These are phyloP conservation scores for Nicotiana rustica DNA, from an alignment of 305 asterid genomes.

Conservation along the genomic window DNA sequence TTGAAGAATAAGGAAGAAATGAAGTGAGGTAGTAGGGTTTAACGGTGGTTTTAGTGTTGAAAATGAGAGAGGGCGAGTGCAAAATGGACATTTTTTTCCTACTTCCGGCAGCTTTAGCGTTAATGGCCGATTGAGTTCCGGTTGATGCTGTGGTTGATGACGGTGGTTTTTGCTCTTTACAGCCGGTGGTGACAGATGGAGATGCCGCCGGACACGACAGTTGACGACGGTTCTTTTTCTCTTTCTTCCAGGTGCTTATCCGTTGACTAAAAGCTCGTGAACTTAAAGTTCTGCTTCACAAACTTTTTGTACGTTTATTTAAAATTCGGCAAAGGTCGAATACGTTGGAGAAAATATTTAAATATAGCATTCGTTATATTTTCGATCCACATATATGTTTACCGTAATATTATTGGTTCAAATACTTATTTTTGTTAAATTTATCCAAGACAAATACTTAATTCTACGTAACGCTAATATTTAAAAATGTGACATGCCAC, in stretches of 20 bases:
- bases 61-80: conserved; percentile 1
- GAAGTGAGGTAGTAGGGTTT: not conserved
- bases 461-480: too few species aligned
- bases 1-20: not conserved
- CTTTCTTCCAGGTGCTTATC: not conserved
- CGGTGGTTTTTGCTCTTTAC: not conserved
- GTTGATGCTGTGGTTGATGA: not conserved
- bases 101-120: not conserved
- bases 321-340: too few species aligned
- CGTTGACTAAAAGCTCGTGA: too few species aligned
- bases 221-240: not conserved
- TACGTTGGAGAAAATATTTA: too few species aligned
- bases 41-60: conserved; percentile 10
- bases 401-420: too few species aligned
- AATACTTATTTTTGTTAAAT: too few species aligned
- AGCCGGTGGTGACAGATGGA: not conserved
- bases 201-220: not conserved
- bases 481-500: too few species aligned
- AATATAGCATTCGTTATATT: too few species aligned
- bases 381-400: too few species aligned
- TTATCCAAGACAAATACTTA: too few species aligned
- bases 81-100: conserved; percentile 1
- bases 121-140: not conserved
- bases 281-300: too few species aligned
- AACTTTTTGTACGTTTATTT: too few species aligned